Conservation (phyloP, 345 rosid genomes). For the Trapa bicornis region DNA sequence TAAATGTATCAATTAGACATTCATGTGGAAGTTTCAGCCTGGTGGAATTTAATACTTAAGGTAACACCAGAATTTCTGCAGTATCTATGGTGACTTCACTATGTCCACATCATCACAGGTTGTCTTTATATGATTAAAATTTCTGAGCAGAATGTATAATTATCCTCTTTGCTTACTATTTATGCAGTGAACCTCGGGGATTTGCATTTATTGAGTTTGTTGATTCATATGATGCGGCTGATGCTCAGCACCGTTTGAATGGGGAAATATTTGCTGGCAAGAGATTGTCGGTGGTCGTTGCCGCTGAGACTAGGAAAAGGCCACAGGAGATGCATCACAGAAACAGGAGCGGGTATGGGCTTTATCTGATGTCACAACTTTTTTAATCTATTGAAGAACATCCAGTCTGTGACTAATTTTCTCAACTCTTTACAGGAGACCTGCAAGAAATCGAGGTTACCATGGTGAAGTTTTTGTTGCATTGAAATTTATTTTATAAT, state of each 20-base stretch:
- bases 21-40: constrained; percentile 26
- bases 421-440: constrained; percentile 39
- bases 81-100: background rate
- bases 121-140: constrained; percentile 4
- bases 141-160: background rate
- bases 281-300: constrained; percentile 80
- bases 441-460: constrained; percentile 40
- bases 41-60: constrained; percentile 21
- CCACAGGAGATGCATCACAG: constrained; percentile 94
- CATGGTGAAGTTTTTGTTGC: constrained; percentile 38
- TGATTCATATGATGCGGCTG: constrained; percentile 73
- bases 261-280: constrained; percentile 76
- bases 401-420: constrained; percentile 7
- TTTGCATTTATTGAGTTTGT: constrained; percentile 98
- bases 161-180: constrained; percentile 9
- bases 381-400: background rate
- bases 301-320: constrained; percentile 87
- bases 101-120: constrained; percentile 16
- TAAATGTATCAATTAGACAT: constrained; percentile 23
- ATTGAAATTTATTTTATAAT: background rate
- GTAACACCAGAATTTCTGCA: background rate
- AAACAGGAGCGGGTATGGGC: constrained; percentile 39
- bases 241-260: constrained; percentile 87
- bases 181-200: constrained; percentile 77
- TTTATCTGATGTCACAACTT: background rate